Base-by-base conservation (phyloP, 108 stramenopile species). In the Skeletonema potamos region DNA sequence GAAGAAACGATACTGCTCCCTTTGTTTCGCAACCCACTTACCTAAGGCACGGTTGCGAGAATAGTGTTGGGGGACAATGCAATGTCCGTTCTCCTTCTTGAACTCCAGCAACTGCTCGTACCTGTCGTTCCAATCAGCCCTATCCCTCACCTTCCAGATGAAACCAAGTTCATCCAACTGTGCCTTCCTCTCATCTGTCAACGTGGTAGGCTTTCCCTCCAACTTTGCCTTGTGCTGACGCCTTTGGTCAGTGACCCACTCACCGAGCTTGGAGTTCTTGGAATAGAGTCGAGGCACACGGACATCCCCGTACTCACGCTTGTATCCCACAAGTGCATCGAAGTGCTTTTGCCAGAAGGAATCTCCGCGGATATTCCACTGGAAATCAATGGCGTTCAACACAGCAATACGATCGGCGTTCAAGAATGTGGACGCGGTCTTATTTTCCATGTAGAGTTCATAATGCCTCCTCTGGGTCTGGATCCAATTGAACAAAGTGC, bases 1-100 rank as follows among this genome's bases (percentile, higher is more conserved):
- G 63, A 86, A 72, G 48, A 81, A 64, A 32, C 79, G 81, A 69
- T 79, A 92, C 34, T 89, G 87, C 36, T 89, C 86, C 30, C 92
- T 75, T 64, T 92, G 92, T 59, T 90, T 90, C 44, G 88, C 85
- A 1, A 90, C 89, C 92, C 92, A 92, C 56, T 90, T 92, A n/a
- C 88, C 88, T 8, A 92, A 65, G 3, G 81, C 78, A 37, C 64
- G 65, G 62, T 87, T 89, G 57, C 76, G 74, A 24, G 61, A 43
- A 59, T 85, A 90, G 57, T 88, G 81, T 58, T 88, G 86, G 9
- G 90, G 90, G 4, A 91, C 90, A 46, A 72, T 28, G 60, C 73
- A 84, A 37, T 84, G 75, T 29, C 77, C 79, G 29, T 72, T 69
- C 70, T 81, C 74, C 33, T 84, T 74, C 67, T 87, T 87, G 64